Evolutionary conservation across 2,329 filamentous ascomycete genomes (phyloP), one percentile per base, ranked within the genome.

Genomic region (Tetracladium maxilliforme): DNA sequence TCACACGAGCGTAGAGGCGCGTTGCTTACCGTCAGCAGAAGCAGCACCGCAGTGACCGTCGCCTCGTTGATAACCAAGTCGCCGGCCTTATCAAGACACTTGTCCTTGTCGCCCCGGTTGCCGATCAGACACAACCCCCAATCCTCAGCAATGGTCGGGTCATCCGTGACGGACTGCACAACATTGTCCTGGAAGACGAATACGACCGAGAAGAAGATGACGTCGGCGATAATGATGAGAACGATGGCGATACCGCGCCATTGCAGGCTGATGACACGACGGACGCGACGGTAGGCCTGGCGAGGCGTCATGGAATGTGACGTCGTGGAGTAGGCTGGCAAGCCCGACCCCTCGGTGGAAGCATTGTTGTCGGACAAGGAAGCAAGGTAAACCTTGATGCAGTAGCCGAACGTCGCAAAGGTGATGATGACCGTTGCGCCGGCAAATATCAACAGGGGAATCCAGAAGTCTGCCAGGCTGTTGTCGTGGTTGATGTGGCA

Each of bases 181-280:
- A 78, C 66, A 38, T 76, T 76, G 49, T 92, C 80, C 43, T 93
- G 68, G 45, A 82, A 81, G 24, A 95, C 76, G 45, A 95, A 95
- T 27, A 93, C 67, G 22, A 93, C 61, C 3, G 86, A 76, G 51
- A 95, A 94, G 61, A 93, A 93, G 41, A 94, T 73, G 33, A 95
- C 83, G 45, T 95, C 86, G 31, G 71, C 68, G 30, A 94, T 68
- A 38, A 95, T 92, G 45, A 94, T 77, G 26, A 92, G 59, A 10
- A 94, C 84, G 32, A 95, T 81, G 21, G 73, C 70, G 31, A 94
- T 87, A 22, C 86, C 87, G 38, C 87, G 70, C 90, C 90, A 98
- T 50, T 98, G 90, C 4, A 95, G 68, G 45, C 80, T 72, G 19
- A 98, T 67, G 11, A 95, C 84, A 37, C 84, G 77, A 35, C 74